Percentiles rank a stretch among this genome's conserved stretches.
Evolutionary conservation across 331 rosid species (phyloP).

Genomic region (Pyracantha coccinea): DNA sequence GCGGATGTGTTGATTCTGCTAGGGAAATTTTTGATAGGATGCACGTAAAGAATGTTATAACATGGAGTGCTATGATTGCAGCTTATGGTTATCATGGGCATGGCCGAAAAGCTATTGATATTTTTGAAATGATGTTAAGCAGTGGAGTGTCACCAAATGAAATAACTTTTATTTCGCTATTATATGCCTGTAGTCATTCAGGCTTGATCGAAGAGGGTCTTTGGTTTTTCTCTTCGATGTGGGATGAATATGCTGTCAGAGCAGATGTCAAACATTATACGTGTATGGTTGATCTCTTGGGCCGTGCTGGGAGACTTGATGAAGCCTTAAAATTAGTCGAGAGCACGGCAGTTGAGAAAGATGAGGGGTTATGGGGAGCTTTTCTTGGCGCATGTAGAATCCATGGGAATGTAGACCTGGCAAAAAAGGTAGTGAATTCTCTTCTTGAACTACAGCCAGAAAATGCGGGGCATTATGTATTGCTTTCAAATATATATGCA

Average conservation of each 20-base stretch:
- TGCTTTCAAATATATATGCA: constrained; percentile 43
- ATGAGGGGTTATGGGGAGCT: constrained; percentile 43
- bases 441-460: constrained; percentile 30
- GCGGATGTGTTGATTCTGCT: constrained; percentile 30
- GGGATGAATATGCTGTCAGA: constrained; percentile 21
- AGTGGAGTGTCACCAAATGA: constrained; percentile 27
- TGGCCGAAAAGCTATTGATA: constrained; percentile 30
- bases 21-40: constrained; percentile 28
- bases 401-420: constrained; percentile 33
- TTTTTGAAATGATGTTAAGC: constrained; percentile 26
- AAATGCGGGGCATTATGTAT: constrained; percentile 37
- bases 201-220: constrained; percentile 37
- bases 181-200: constrained; percentile 44
- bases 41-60: constrained; percentile 32
- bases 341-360: constrained; percentile 31
- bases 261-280: constrained; percentile 44
- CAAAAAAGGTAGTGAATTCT: constrained; percentile 29
- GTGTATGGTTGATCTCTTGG: constrained; percentile 40
- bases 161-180: constrained; percentile 27
- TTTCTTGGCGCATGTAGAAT: constrained; percentile 42
- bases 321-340: constrained; percentile 30
- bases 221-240: constrained; percentile 26
- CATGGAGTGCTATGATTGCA: constrained; percentile 49
- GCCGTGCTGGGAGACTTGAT: constrained; percentile 41
- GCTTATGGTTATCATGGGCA: constrained; percentile 39